phyloP scores from a whole-genome alignment of 2,329 filamentous ascomycete species.

The Botrytis porri region DNA sequence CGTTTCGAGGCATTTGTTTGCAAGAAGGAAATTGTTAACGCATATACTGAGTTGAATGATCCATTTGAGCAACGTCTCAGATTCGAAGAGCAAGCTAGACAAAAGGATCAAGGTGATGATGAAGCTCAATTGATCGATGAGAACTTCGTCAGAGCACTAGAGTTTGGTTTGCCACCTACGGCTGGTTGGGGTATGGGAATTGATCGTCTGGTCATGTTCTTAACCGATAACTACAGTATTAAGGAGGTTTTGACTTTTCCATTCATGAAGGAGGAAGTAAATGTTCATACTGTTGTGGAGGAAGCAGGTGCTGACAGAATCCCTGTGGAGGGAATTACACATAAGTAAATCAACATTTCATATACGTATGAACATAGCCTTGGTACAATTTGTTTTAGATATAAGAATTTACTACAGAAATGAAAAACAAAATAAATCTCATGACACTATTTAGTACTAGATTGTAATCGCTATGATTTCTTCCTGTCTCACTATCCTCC shows the following conservation, averaged over 20 bases:
- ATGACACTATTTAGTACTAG: neutral
- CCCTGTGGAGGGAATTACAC: slow-evolving; percentile 56
- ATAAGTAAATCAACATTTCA: slow-evolving; percentile 1
- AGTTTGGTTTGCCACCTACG: slow-evolving; percentile 89
- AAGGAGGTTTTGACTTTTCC: slow-evolving; percentile 96
- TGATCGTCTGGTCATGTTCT: slow-evolving; percentile 89
- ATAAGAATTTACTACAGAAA: neutral
- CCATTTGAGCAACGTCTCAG: slow-evolving; percentile 90
- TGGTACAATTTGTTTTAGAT: neutral
- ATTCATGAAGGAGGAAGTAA: slow-evolving; percentile 84
- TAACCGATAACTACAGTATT: slow-evolving; percentile 93
- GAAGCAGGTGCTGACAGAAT: slow-evolving; percentile 57
- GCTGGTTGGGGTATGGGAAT: slow-evolving; percentile 97
- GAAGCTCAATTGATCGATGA: slow-evolving; percentile 96
- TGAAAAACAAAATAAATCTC: neutral
- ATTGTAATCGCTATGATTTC: neutral
- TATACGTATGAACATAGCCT: neutral
- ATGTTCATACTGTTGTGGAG: slow-evolving; percentile 56
- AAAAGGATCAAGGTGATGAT: slow-evolving; percentile 96
- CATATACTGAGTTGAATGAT: slow-evolving; percentile 95
- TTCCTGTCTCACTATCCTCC: neutral
- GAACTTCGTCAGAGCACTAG: slow-evolving; percentile 86
- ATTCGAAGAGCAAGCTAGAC: slow-evolving; percentile 90
- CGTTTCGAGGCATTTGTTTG: slow-evolving; percentile 96
- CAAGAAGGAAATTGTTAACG: slow-evolving; percentile 96